phyloP scores from a whole-genome alignment of 2,329 filamentous ascomycete genomes.

The Diaporthe humulicola region DNA sequence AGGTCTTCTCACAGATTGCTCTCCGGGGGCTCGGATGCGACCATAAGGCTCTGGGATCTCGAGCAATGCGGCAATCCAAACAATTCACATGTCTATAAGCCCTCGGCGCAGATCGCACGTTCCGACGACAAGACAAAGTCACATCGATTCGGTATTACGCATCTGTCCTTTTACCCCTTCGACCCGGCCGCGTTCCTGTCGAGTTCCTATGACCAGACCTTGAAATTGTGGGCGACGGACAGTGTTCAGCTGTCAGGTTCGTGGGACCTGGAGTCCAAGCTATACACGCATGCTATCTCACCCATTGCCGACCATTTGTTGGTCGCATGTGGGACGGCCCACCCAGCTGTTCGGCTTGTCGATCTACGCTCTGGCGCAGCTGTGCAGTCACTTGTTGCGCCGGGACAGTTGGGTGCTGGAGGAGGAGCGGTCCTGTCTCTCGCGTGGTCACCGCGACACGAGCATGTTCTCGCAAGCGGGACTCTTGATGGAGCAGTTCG shows the following conservation, averaged over 20 bases:
- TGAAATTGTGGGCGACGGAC: constrained; percentile 81
- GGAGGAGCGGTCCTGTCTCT: constrained; percentile 76
- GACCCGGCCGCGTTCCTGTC: constrained; percentile 82
- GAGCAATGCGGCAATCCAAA: constrained; percentile 68
- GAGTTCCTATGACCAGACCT: constrained; percentile 81
- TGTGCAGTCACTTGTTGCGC: constrained; percentile 78
- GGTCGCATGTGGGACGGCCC: constrained; percentile 89
- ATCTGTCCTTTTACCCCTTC: constrained; percentile 83
- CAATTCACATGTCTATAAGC: constrained; percentile 63
- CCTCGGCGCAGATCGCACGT: constrained; percentile 65
- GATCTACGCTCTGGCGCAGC: constrained; percentile 86
- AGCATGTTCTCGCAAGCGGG: constrained; percentile 85
- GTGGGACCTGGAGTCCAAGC: constrained; percentile 76
- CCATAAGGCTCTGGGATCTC: constrained; percentile 89
- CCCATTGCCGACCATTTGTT: constrained; percentile 79
- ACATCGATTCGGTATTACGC: constrained; percentile 81
- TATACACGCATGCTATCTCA: constrained; percentile 85
- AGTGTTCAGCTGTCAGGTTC: constrained; percentile 71
- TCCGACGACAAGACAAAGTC: constrained; percentile 49
- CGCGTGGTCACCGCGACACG: constrained; percentile 85
- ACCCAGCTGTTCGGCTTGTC: constrained; percentile 85
- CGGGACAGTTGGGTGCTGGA: constrained; percentile 55
- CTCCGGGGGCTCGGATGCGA: constrained; percentile 88
- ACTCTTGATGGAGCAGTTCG: constrained; percentile 87
- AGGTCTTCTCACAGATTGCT: constrained; percentile 69